Evolutionary conservation across 148 eudicot genomes (phyloP).

Genomic region (Selenicereus undatus): DNA sequence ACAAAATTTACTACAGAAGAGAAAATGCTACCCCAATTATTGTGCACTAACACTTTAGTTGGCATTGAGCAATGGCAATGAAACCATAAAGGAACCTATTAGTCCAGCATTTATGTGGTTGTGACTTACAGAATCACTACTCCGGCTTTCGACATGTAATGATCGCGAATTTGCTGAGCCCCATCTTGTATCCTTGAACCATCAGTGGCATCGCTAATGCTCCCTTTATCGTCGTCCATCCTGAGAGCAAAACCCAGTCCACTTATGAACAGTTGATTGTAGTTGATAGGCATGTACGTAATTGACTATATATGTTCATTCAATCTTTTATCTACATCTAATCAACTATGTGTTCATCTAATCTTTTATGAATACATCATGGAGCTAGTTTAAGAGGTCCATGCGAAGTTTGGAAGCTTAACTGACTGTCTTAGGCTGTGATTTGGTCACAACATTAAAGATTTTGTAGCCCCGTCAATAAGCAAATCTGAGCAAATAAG

Average conservation of each 20-base stretch:
- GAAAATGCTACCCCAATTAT: background rate
- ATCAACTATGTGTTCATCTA: background rate
- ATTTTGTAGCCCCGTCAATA: background rate
- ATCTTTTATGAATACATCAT: background rate
- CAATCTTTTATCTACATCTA: no score
- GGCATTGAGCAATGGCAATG: background rate
- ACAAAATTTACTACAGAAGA: background rate
- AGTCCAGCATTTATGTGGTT: background rate
- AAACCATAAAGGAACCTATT: background rate
- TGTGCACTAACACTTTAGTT: background rate
- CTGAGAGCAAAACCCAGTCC: slow-evolving; percentile 27
- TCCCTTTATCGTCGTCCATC: slow-evolving; percentile 92
- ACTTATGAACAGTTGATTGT: background rate
- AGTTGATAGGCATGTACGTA: no score
- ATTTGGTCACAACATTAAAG: background rate
- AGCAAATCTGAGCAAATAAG: no score
- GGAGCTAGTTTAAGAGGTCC: background rate
- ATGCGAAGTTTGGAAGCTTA: background rate
- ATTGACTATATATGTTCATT: no score
- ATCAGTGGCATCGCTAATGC: slow-evolving; percentile 93
- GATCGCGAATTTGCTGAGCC: slow-evolving; percentile 78
- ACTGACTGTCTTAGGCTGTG: background rate
- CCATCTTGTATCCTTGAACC: slow-evolving; percentile 88
- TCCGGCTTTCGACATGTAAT: slow-evolving; percentile 82
- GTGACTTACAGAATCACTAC: slow-evolving; percentile 14